Evolutionary conservation across 1,139 yeast genomes (phyloP).

Genomic region (Arxiozyma slooffiae): DNA sequence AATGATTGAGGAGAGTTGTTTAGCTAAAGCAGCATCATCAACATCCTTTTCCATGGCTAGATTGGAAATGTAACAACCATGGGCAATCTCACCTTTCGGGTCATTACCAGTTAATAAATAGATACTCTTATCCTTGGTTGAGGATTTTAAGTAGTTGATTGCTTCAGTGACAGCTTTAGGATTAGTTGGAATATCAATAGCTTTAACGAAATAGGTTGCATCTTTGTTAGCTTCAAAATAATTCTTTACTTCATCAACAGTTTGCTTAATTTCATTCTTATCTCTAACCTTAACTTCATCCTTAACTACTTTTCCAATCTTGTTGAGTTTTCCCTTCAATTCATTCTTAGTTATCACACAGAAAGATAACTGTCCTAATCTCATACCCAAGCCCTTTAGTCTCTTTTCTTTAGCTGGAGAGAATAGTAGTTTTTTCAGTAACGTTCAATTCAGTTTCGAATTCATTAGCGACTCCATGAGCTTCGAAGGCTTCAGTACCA

Average conservation of each 20-base stretch:
- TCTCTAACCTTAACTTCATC: constrained; percentile 81
- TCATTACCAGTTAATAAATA: constrained; percentile 72
- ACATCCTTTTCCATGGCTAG: constrained; percentile 62
- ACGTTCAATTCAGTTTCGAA: constrained; percentile 52
- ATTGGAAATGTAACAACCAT: constrained; percentile 81
- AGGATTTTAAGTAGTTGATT: constrained; percentile 70
- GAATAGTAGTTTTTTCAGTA: constrained; percentile 48
- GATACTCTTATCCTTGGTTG: constrained; percentile 63
- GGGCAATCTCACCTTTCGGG: constrained; percentile 69
- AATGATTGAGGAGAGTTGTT: constrained; percentile 56
- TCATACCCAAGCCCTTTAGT: constrained; percentile 75
- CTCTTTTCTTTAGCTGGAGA: constrained; percentile 67
- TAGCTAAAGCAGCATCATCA: constrained; percentile 67
- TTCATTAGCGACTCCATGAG: constrained; percentile 71
- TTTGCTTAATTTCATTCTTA: constrained; percentile 77
- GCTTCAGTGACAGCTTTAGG: constrained; percentile 95
- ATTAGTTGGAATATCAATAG: constrained; percentile 63
- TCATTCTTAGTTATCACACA: constrained; percentile 73
- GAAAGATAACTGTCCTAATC: constrained; percentile 69
- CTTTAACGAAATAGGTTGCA: constrained; percentile 51
- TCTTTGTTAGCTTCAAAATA: constrained; percentile 49
- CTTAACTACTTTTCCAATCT: constrained; percentile 75
- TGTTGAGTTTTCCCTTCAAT: constrained; percentile 62
- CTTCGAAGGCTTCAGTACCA: constrained; percentile 82
- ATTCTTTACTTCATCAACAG: constrained; percentile 65